These are phyloP conservation scores for Trichoderma orchidacearum DNA, from an alignment of 495 filamentous ascomycete genomes.

Conservation along the genomic window DNA sequence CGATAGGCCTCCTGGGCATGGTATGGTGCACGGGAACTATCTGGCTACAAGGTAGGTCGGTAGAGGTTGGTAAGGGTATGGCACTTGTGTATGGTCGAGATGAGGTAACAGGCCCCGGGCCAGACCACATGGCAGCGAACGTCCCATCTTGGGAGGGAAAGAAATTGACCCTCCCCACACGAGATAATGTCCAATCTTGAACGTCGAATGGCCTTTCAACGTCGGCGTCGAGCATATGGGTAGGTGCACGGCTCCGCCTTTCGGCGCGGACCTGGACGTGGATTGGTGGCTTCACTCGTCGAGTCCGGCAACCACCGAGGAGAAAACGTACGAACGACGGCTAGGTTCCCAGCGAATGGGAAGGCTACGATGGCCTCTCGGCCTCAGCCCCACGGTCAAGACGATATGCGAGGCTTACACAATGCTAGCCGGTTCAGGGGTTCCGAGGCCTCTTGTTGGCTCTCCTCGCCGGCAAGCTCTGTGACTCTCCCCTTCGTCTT, in stretches of 20 bases:
- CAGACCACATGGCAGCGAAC: neutral
- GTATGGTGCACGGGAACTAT: neutral
- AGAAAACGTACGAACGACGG: neutral
- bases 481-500: neutral
- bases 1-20: neutral
- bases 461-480: neutral
- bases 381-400: neutral
- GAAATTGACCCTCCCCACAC: neutral
- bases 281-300: neutral
- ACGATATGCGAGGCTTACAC: neutral
- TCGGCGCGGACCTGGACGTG: neutral
- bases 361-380: neutral
- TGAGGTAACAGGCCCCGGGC: neutral
- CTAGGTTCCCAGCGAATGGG: neutral
- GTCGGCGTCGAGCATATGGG: neutral
- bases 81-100: neutral
- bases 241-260: neutral
- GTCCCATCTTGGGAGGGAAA: neutral
- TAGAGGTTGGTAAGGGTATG: neutral
- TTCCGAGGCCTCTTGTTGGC: neutral
- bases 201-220: neutral
- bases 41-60: neutral
- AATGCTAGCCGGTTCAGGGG: neutral
- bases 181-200: neutral
- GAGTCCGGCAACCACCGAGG: neutral